A percentile compares a stretch with the other conserved stretches of the same genome.
These are phyloP conservation scores for Fusarium aywerte DNA, from an alignment of 2,329 filamentous ascomycete species.

Conservation along the genomic window DNA sequence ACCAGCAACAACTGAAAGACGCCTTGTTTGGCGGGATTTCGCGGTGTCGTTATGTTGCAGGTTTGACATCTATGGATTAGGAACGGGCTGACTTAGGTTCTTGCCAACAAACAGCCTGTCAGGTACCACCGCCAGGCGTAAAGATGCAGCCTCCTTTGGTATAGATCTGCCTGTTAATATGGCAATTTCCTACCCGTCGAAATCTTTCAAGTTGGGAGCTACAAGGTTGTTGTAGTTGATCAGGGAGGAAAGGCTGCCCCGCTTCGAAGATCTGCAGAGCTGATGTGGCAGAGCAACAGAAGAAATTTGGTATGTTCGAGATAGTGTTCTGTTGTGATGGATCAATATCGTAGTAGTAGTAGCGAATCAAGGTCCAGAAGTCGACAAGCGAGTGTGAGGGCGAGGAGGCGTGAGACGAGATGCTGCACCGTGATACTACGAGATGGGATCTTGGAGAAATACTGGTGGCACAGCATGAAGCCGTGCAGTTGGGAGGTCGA, in stretches of 20 bases:
- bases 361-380: slow-evolving; percentile 31
- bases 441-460: slow-evolving; percentile 56
- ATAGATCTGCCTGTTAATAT: neutral
- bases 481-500: slow-evolving; percentile 59
- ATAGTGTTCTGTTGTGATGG: slow-evolving; percentile 21
- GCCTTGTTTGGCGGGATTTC: neutral
- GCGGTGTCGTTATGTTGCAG: slow-evolving; percentile 5
- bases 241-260: slow-evolving; percentile 31
- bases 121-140: slow-evolving; percentile 1
- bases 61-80: slow-evolving; percentile 12
- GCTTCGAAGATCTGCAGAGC: slow-evolving; percentile 40
- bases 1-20: slow-evolving; percentile 23
- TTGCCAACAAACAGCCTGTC: slow-evolving; percentile 11
- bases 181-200: slow-evolving; percentile 13
- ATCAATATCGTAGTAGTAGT: slow-evolving; percentile 12
- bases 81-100: slow-evolving; percentile 1
- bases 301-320: slow-evolving; percentile 19
- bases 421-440: slow-evolving; percentile 63
- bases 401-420: slow-evolving; percentile 59
- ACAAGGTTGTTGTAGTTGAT: slow-evolving; percentile 29
- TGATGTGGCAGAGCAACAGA: slow-evolving; percentile 34
- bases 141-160: neutral
- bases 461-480: slow-evolving; percentile 62
- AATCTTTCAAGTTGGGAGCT: slow-evolving; percentile 14
- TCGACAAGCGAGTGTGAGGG: slow-evolving; percentile 50